These are phyloP conservation scores for Pseudogymnoascus sp. DNA, from an alignment of 2,329 filamentous ascomycete species.

Conservation along the genomic window DNA sequence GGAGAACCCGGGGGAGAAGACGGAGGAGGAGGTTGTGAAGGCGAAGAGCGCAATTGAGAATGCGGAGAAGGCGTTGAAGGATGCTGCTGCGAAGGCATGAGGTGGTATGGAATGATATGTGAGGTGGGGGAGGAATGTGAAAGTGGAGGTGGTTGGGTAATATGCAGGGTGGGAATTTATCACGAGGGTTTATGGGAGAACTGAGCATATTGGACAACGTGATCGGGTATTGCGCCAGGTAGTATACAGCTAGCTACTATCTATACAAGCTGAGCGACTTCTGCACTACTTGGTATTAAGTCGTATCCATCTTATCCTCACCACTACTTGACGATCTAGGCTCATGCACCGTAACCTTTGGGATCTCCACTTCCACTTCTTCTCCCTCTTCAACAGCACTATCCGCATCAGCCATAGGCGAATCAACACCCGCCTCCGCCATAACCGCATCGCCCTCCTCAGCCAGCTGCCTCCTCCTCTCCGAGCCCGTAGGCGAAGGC, in stretches of 20 bases:
- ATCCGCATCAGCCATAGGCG: constrained; percentile 25
- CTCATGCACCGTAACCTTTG: constrained; percentile 45
- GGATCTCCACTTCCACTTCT: constrained; percentile 33
- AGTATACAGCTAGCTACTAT: constrained; percentile 27
- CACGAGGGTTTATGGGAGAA: background rate
- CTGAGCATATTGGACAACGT: constrained; percentile 12
- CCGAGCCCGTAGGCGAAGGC: constrained; percentile 31
- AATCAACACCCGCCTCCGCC: constrained; percentile 42
- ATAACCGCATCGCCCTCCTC: constrained; percentile 51
- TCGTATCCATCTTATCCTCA: constrained; percentile 18
- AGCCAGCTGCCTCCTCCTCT: constrained; percentile 19
- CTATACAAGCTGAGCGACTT: constrained; percentile 16
- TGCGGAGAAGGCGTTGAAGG: constrained; percentile 48
- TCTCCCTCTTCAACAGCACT: background rate
- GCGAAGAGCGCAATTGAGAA: constrained; percentile 41
- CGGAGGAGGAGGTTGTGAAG: constrained; percentile 44
- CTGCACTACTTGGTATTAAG: constrained; percentile 20
- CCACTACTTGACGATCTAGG: constrained; percentile 29
- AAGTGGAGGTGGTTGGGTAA: background rate
- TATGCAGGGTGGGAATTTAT: background rate
- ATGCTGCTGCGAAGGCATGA: constrained; percentile 37
- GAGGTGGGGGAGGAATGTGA: too few species aligned
- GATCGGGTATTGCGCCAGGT: constrained; percentile 25
- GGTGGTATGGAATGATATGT: too few species aligned
- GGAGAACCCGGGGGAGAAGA: constrained; percentile 41